Evolutionary conservation across 2,329 filamentous ascomycete species (phyloP).

Genomic region (Cladosporium halotolerans): DNA sequence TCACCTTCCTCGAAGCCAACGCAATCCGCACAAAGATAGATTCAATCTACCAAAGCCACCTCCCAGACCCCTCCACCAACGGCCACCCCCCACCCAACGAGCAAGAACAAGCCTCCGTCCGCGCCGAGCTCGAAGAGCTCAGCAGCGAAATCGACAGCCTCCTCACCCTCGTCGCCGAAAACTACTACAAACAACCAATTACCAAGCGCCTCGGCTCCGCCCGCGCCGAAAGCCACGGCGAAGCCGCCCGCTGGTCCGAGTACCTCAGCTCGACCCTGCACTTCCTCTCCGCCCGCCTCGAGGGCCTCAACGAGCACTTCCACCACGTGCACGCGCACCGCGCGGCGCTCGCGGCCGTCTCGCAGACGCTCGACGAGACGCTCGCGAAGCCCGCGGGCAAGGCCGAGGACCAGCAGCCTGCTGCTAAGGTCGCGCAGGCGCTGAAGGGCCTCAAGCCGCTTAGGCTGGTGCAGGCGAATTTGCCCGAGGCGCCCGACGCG

Average conservation of each 20-base stretch:
- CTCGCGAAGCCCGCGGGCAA: not conserved
- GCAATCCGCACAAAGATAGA: constrained; percentile 42
- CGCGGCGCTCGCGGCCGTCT: constrained; percentile 19
- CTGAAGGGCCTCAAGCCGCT: constrained; percentile 25
- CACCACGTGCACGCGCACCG: constrained; percentile 25
- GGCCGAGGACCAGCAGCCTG: not conserved
- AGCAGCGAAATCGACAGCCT: constrained; percentile 64
- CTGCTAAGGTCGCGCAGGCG: not conserved
- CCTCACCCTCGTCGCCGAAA: constrained; percentile 63
- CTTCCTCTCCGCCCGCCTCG: constrained; percentile 33
- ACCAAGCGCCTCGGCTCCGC: constrained; percentile 35
- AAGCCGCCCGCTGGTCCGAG: constrained; percentile 36
- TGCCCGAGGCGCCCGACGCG: constrained; percentile 26
- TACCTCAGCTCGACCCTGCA: constrained; percentile 39
- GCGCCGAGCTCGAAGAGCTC: constrained; percentile 62
- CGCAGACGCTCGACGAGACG: constrained; percentile 18
- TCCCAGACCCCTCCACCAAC: not conserved
- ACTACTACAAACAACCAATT: constrained; percentile 60
- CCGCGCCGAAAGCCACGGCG: constrained; percentile 29
- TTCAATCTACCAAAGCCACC: constrained; percentile 41
- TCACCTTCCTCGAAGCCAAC: constrained; percentile 35
- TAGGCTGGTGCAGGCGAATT: constrained; percentile 27
- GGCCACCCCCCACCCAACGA: constrained; percentile 44
- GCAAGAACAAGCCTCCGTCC: constrained; percentile 40
- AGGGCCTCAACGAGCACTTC: constrained; percentile 23